Percentiles rank a stretch among this genome's conserved stretches.
Evolutionary conservation across 2,329 filamentous ascomycete genomes (phyloP).

Genomic region (Nigrospora osmanthi): DNA sequence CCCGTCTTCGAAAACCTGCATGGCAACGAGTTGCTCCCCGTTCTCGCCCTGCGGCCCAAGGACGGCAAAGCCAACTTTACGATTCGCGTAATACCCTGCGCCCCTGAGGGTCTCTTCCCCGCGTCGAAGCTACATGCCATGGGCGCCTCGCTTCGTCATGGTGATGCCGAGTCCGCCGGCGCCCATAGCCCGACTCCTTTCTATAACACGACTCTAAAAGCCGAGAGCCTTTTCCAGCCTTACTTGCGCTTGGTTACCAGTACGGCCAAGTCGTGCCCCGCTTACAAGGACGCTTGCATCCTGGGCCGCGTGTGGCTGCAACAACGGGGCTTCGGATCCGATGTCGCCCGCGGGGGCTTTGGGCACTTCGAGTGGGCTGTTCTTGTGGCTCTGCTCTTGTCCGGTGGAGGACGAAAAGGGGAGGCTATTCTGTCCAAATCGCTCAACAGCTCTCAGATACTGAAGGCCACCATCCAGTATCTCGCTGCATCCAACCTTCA

Average conservation of each 20-base stretch:
- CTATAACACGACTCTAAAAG: slow-evolving; percentile 81
- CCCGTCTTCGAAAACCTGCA: slow-evolving; percentile 59
- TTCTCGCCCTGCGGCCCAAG: slow-evolving; percentile 41
- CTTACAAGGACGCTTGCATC: slow-evolving; percentile 76
- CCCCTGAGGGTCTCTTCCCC: slow-evolving; percentile 62
- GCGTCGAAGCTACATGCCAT: slow-evolving; percentile 61
- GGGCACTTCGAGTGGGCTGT: slow-evolving; percentile 86
- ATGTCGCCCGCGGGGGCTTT: slow-evolving; percentile 72
- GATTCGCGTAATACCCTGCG: slow-evolving; percentile 72
- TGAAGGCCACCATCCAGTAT: slow-evolving; percentile 90
- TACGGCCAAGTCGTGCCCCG: slow-evolving; percentile 59
- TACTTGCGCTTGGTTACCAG: slow-evolving; percentile 71
- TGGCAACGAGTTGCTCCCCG: slow-evolving; percentile 69
- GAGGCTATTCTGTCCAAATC: slow-evolving; percentile 67
- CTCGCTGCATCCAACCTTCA: slow-evolving; percentile 66
- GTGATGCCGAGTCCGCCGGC: slow-evolving; percentile 36
- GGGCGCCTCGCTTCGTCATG: slow-evolving; percentile 61
- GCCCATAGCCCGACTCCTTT: slow-evolving; percentile 58
- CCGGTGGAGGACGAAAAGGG: slow-evolving; percentile 66
- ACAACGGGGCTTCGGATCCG: slow-evolving; percentile 72
- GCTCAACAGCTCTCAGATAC: slow-evolving; percentile 85
- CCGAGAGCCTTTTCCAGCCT: slow-evolving; percentile 63
- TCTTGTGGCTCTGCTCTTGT: slow-evolving; percentile 72
- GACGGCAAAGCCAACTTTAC: slow-evolving; percentile 29
- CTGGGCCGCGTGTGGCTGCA: slow-evolving; percentile 84